Percentiles rank a stretch among this genome's conserved stretches.
Conservation (phyloP, 1,139 yeast genomes). For the Kazachstania sp. region DNA sequence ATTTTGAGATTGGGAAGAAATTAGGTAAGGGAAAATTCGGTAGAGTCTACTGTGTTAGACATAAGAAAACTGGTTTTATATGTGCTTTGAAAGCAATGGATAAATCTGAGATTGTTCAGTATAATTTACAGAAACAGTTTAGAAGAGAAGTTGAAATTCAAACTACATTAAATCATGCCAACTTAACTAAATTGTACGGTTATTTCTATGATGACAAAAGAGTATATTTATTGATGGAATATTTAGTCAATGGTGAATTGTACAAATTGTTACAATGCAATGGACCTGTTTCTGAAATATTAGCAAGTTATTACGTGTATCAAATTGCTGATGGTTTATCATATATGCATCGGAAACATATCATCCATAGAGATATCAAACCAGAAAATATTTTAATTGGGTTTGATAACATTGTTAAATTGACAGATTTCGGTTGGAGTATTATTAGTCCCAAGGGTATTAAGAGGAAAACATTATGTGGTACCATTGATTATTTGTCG, state of each 20-base stretch:
- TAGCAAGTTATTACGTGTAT: conserved; percentile 69
- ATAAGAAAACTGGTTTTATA: conserved; percentile 62
- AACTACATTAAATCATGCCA: conserved; percentile 63
- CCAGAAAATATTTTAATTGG: conserved; percentile 84
- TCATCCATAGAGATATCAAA: conserved; percentile 86
- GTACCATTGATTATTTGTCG: conserved; percentile 87
- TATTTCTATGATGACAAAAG: conserved; percentile 74
- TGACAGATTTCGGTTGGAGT: conserved; percentile 97
- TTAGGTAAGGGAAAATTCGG: conserved; percentile 94
- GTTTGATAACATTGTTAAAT: conserved; percentile 60
- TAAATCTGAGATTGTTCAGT: conserved; percentile 63
- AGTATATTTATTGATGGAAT: conserved; percentile 79
- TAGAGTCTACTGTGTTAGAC: conserved; percentile 80
- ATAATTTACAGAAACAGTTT: conserved; percentile 79
- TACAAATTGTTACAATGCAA: conserved; percentile 60
- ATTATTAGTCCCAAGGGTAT: conserved; percentile 49
- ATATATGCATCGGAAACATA: conserved; percentile 67
- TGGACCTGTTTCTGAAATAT: conserved; percentile 59
- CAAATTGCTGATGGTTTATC: conserved; percentile 76
- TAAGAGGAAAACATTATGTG: conserved; percentile 78
- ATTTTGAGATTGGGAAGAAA: conserved; percentile 81
- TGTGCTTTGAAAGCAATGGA: conserved; percentile 91
- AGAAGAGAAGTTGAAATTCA: conserved; percentile 90
- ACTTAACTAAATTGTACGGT: conserved; percentile 73
- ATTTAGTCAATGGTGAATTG: conserved; percentile 78